Base-by-base conservation (phyloP, 73 alveolate genomes). In the Effrenium voratum region DNA sequence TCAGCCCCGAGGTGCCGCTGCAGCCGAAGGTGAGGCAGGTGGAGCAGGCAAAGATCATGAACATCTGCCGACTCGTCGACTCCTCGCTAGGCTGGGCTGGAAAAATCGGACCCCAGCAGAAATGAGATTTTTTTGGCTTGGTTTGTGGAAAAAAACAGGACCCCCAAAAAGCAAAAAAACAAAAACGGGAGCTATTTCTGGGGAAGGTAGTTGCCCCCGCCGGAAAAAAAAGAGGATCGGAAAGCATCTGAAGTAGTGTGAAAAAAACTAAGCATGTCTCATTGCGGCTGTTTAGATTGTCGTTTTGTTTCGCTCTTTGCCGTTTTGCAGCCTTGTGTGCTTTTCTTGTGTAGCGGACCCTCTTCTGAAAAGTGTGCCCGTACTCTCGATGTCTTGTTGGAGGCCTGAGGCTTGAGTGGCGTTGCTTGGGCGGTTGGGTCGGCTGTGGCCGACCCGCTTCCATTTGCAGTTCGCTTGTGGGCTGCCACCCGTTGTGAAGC, bases 41-140 rank as follows among this genome's bases (percentile, higher is more conserved):
- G 40, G 24, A 34, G 60, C 38, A 30, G 0, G 86, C 86, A 43
- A 76, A 76, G 40, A 76, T 43, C 60, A 76, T 3, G 59, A 76
- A 76, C 40, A 76, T 55, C 86, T 76, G 86, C 22, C 59, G 38
- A 45, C 86, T 76, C 86, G 22, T 38, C 16, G 86, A 41, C 40
- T 76, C 86, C 86, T 72, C 12, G 32, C 72, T 57, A 57, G 16
- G 28, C 72, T 22, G n/a, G 28, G 28, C 72, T 1, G 1, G 1
- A 22, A 30, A 57, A 57, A 0, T 22, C 1, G 28, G 28, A 57
- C 28, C 72, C 6, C 72, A 57, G 28, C 28, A 30, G 28, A 57
- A 57, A 22, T 2, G 72, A 22, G 72, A 57, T 22, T 22, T 57
- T 22, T 30, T 57, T 57, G 16, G 16, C 72, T 57, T 57, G 16